Conservation (phyloP, 257 asterid species). For the Jasminum sambac region DNA sequence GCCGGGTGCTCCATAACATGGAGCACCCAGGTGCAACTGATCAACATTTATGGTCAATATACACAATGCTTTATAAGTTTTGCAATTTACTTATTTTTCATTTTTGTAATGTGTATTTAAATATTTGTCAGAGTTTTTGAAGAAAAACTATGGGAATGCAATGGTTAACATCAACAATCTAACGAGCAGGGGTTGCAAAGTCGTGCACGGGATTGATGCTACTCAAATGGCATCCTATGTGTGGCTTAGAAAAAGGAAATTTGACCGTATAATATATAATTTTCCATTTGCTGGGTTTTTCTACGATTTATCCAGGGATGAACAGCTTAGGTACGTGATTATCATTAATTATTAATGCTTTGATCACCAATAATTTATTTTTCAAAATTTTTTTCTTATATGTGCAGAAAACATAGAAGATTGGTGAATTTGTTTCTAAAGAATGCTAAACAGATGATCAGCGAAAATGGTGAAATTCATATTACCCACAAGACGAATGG, state of each 20-base stretch:
- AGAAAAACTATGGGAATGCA: constrained; percentile 25
- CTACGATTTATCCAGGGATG: constrained; percentile 12
- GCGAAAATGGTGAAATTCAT: constrained; percentile 39
- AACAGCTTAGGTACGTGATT: constrained; percentile 29
- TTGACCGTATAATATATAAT: constrained; percentile 32
- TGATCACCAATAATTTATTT: too few relatives aligned
- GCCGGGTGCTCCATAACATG: too few relatives aligned
- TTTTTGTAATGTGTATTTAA: too few relatives aligned
- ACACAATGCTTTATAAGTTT: too few relatives aligned
- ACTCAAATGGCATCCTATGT: constrained; percentile 21
- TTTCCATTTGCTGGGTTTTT: constrained; percentile 38
- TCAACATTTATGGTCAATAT: too few relatives aligned
- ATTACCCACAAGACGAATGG: constrained; percentile 42
- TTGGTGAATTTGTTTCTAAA: constrained; percentile 37
- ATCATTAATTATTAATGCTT: not conserved
- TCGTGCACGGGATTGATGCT: constrained; percentile 32
- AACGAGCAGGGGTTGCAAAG: constrained; percentile 22
- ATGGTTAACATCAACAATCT: constrained; percentile 19
- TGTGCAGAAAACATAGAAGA: constrained; percentile 32
- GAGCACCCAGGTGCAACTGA: too few relatives aligned
- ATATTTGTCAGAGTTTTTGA: constrained; percentile 25
- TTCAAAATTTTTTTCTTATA: too few relatives aligned
- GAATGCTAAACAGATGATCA: constrained; percentile 39
- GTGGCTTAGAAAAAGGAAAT: constrained; percentile 12
- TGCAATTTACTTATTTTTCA: too few relatives aligned